These are phyloP conservation scores for Echites panduratus DNA, from an alignment of 257 asterid species.

Conservation along the genomic window DNA sequence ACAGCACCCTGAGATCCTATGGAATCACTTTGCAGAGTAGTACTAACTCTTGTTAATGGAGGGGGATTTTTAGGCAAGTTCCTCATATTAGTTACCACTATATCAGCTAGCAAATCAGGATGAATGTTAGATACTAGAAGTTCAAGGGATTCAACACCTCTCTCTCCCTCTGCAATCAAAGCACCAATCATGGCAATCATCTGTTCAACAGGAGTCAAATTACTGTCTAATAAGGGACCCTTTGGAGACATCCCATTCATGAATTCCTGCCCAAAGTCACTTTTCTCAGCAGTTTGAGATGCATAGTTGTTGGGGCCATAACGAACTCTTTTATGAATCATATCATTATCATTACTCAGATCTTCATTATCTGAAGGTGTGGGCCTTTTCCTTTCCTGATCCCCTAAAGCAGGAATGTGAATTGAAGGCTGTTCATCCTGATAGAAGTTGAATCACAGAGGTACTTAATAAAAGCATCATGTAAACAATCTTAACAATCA, in stretches of 20 bases:
- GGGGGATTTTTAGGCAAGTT: conserved; percentile 77
- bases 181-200: conserved; percentile 93
- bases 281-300: conserved; percentile 35
- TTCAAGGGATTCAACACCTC: conserved; percentile 84
- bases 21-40: conserved; percentile 44
- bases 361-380: conserved; percentile 53
- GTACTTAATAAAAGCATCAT: neutral
- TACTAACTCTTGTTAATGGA: conserved; percentile 35
- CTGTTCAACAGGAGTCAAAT: conserved; percentile 69
- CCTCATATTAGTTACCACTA: conserved; percentile 89
- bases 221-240: conserved; percentile 46
- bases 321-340: conserved; percentile 53
- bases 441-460: neutral
- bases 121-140: conserved; percentile 73
- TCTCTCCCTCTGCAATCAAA: conserved; percentile 92
- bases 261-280: conserved; percentile 46
- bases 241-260: conserved; percentile 55
- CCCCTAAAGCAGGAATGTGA: conserved; percentile 47
- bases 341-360: conserved; percentile 38
- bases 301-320: conserved; percentile 38
- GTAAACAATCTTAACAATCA: neutral
- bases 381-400: conserved; percentile 61
- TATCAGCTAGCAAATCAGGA: conserved; percentile 96
- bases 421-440: conserved; percentile 70
- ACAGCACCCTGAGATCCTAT: conserved; percentile 38